Base-by-base conservation (phyloP, 2,329 filamentous ascomycete genomes). In the Arthrinium phaeospermum region DNA sequence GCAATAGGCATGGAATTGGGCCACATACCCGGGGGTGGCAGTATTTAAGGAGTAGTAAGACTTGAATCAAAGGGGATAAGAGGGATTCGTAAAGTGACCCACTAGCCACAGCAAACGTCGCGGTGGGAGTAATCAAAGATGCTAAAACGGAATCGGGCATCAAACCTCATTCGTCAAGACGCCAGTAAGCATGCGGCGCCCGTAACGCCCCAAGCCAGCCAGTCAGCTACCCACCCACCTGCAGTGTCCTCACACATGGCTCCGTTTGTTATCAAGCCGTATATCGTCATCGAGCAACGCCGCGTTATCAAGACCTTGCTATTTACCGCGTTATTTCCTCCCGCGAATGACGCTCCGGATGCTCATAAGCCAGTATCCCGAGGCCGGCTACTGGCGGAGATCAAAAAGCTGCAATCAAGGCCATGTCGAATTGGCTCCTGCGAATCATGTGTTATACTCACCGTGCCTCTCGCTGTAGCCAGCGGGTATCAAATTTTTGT, bases 131-230 rank as follows among this genome's bases (percentile, higher is more conserved):
- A 64, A 19, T 19, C 57, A 22, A 37, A 41, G 30, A 41, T 64
- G 12, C 57, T 37, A 61, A 24, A 22, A 13, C 41, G 34, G 12
- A 41, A 64, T n/a, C 30, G 34, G 57, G 34, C 34, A 37, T 64
- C 19, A 22, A 64, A 64, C 57, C 57, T 41, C 57, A 64, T 64
- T 64, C 34, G 57, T 19, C 57, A 37, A 41, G 34, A 64, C n/a
- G 19, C 30, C 57, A 41, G 22, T 64, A 37, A 41, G 19, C 57
- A 64, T 41, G 34, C 57, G n/a, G 34, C 30, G 16, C 37, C 8
- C 53, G 53, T 61, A 61, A 37, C 30, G 30, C 53, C 53, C 53
- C 27, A 22, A 61, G 53, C 51, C 14, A 57, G 27, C 14, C 51
- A 49, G 47, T 4, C 12, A 22, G 47, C 22, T n/a, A 49, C 22